A percentile compares a stretch with the other conserved stretches of the same genome.
These are phyloP conservation scores for Hyphopichia burtonii DNA, from an alignment of 1,139 yeast genomes.

Conservation along the genomic window DNA sequence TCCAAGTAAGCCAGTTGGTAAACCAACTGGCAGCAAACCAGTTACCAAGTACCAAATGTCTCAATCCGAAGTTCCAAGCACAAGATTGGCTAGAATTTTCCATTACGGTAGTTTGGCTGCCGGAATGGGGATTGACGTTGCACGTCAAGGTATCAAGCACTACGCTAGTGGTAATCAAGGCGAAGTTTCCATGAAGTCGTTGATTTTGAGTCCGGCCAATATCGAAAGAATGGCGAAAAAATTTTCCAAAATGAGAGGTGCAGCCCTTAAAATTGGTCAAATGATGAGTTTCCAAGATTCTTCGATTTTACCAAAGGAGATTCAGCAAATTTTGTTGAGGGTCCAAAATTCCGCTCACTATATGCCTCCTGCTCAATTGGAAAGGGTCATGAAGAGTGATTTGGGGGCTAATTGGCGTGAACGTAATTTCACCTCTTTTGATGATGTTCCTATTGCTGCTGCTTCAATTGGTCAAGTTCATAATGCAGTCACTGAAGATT, in stretches of 20 bases:
- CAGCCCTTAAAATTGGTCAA: constrained; percentile 95
- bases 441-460: constrained; percentile 92
- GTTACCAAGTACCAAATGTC: constrained; percentile 49
- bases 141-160: constrained; percentile 73
- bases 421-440: constrained; percentile 66
- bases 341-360: constrained; percentile 95
- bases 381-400: constrained; percentile 68
- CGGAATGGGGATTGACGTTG: constrained; percentile 82
- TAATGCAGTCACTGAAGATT: constrained; percentile 65
- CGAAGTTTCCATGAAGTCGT: constrained; percentile 53
- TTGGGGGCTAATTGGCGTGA: constrained; percentile 80
- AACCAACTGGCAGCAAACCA: constrained; percentile 30
- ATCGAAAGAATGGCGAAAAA: constrained; percentile 86
- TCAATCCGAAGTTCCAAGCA: constrained; percentile 77
- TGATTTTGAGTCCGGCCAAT: constrained; percentile 76
- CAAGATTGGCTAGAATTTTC: constrained; percentile 80
- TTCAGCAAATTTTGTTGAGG: constrained; percentile 73
- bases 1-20: neutral
- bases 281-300: constrained; percentile 92
- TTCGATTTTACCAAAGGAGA: constrained; percentile 77
- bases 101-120: constrained; percentile 95
- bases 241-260: constrained; percentile 95
- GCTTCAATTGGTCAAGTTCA: constrained; percentile 98
- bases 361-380: constrained; percentile 92
- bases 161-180: constrained; percentile 52